Evolutionary conservation across 2,329 filamentous ascomycete species (phyloP).

Genomic region (Delphinella strobiligena): DNA sequence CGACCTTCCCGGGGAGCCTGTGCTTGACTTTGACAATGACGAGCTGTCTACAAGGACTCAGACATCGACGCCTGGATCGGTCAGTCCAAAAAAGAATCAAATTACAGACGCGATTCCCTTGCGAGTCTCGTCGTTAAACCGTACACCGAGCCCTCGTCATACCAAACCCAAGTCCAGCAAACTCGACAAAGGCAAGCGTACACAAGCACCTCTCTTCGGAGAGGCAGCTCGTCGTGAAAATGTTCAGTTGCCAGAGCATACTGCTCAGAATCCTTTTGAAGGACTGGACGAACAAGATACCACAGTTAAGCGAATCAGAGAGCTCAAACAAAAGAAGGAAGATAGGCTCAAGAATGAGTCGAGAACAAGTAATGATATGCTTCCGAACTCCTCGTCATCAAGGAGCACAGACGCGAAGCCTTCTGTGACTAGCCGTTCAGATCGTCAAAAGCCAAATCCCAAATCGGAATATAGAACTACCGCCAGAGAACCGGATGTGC

Average conservation of each 20-base stretch:
- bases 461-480: constrained; percentile 7
- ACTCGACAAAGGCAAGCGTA: constrained; percentile 5
- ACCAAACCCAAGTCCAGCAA: constrained; percentile 2
- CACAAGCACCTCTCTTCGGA: constrained; percentile 14
- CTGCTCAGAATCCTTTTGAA: constrained; percentile 10
- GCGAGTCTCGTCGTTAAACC: constrained; percentile 18
- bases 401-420: background rate
- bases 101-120: constrained; percentile 22
- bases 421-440: constrained; percentile 1
- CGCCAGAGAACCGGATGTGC: constrained; percentile 11
- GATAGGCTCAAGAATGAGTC: constrained; percentile 31
- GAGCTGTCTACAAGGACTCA: background rate
- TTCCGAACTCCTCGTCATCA: background rate
- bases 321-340: constrained; percentile 46
- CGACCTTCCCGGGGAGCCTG: too few relatives aligned
- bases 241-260: constrained; percentile 15
- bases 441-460: constrained; percentile 2
- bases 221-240: constrained; percentile 6
- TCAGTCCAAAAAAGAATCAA: constrained; percentile 9
- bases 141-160: background rate
- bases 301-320: constrained; percentile 46
- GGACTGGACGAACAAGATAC: constrained; percentile 31
- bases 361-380: background rate
- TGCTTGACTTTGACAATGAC: background rate
- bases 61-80: constrained; percentile 23